phyloP scores from a whole-genome alignment of 208 protist genomes.

The Trypanosoma theileri region DNA sequence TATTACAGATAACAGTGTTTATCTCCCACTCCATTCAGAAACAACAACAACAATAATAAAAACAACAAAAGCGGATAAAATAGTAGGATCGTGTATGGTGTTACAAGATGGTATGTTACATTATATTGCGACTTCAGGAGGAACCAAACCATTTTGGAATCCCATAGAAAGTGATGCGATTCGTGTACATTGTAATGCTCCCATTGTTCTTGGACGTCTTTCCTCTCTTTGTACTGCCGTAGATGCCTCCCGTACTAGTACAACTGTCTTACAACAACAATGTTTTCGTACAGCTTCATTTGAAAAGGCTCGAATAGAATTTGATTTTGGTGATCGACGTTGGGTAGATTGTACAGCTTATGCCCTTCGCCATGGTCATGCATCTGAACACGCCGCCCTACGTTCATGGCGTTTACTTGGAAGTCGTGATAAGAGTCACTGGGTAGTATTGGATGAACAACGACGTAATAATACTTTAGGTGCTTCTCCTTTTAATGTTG shows the following conservation, averaged over 20 bases:
- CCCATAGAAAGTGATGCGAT: constrained; percentile 19
- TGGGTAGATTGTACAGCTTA: constrained; percentile 24
- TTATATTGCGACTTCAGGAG: constrained; percentile 25
- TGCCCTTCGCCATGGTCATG: constrained; percentile 24
- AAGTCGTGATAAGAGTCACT: constrained; percentile 19
- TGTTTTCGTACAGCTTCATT: constrained; percentile 21
- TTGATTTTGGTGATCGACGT: constrained; percentile 28
- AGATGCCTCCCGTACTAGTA: neutral
- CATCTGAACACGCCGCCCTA: constrained; percentile 20
- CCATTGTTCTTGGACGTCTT: constrained; percentile 12
- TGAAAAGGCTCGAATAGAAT: constrained; percentile 7
- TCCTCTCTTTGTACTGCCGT: constrained; percentile 7
- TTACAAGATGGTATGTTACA: constrained; percentile 23
- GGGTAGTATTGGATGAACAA: constrained; percentile 27
- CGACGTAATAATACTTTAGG: constrained; percentile 13
- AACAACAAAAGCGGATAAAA: neutral
- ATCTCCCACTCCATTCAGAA: neutral
- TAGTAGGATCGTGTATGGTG: neutral
- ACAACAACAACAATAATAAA: neutral
- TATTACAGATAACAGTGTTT: constrained; percentile 3
- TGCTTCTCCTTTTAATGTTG: constrained; percentile 26
- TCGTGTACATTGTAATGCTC: constrained; percentile 14
- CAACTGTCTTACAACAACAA: constrained; percentile 1
- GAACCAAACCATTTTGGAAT: constrained; percentile 14
- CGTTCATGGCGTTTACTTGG: constrained; percentile 23